Conservation (phyloP, 23 red algal genomes). For the Rhodosorus marinus region DNA sequence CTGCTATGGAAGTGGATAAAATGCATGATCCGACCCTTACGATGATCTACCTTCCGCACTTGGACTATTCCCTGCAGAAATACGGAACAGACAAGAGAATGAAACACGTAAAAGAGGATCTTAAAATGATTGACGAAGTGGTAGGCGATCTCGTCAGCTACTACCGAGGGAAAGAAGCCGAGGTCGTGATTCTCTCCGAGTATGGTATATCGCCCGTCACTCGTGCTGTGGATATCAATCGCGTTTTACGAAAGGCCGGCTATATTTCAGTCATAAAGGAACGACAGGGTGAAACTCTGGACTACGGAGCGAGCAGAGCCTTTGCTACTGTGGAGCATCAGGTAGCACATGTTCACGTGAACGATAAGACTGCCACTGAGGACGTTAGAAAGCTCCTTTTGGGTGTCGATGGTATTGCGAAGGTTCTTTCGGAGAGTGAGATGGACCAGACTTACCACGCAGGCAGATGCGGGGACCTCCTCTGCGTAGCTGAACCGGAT, state of each 20-base stretch:
- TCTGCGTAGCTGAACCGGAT: slow-evolving; percentile 18
- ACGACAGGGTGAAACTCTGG: slow-evolving; percentile 23
- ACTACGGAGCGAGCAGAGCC: slow-evolving; percentile 21
- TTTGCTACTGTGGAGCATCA: slow-evolving; percentile 60
- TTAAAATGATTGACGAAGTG: slow-evolving; percentile 27
- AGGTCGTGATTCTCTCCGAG: slow-evolving; percentile 31
- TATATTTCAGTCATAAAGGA: slow-evolving; percentile 14
- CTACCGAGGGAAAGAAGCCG: slow-evolving; percentile 12
- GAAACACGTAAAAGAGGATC: slow-evolving; percentile 19
- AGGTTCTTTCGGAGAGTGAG: slow-evolving; percentile 17
- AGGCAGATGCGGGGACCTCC: slow-evolving; percentile 36
- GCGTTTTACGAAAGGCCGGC: slow-evolving; percentile 26
- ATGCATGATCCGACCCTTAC: slow-evolving; percentile 22
- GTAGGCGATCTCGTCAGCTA: slow-evolving; percentile 20
- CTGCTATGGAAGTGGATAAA: slow-evolving; percentile 20
- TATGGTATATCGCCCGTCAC: slow-evolving; percentile 32
- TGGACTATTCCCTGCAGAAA: slow-evolving; percentile 48
- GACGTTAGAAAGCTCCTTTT: slow-evolving; percentile 6
- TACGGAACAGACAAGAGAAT: slow-evolving; percentile 1
- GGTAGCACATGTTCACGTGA: slow-evolving; percentile 52
- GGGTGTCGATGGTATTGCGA: slow-evolving; percentile 19
- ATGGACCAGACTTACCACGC: slow-evolving; percentile 21
- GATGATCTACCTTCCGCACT: slow-evolving; percentile 45
- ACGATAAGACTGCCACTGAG: slow-evolving; percentile 12
- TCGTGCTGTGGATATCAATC: slow-evolving; percentile 33